Evolutionary conservation across 2,329 filamentous ascomycete genomes (phyloP), one percentile per base, ranked within the genome.

Genomic region (Hypoxylon sp.): DNA sequence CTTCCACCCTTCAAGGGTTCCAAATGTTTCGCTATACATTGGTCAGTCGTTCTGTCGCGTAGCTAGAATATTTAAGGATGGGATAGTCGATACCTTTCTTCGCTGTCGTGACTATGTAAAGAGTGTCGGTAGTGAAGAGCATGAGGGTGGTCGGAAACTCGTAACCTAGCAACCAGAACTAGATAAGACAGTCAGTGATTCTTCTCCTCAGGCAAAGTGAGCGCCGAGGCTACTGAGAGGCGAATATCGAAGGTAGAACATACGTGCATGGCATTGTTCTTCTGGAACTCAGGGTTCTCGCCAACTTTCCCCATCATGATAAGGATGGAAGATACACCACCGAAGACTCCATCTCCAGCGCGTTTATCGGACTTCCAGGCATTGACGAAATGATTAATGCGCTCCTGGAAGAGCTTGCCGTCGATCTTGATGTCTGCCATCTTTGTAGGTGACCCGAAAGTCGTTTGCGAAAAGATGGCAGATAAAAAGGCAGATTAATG

Each of bases 121-220:
- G 86, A 51, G 90, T 90, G 68, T 98, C 96, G 68, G 91, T 84
- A 1, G 95, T 98, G 80, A 99, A 90, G 57, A 99, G 87, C 85
- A 99, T 94, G 71, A 99, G 85, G 0, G 96, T 99, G 42, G 95
- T 94, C 35, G 96, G 96, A 78, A 99, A 99, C 81, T 99, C 96
- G 85, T 99, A 99, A 76, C 96, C 96, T 70, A 99, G 88, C 61
- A 99, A 87, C 97, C 97, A 99, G 82, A 98, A 97, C 94, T 98
- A 77, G 22, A 29, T 19, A 60, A 24, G 48, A 64, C 19, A 54
- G 68, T 70, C 24, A 70, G 54, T 42, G 11, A 1, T 22, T 5
- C 39, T 37, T 42, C n/a, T 51, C 22, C 26, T 4, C 17, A 4
- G 50, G 24, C 22, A 33, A 48, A 26, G 11, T 44, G 37, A 13